These are phyloP conservation scores for Acer saccharum DNA, from an alignment of 345 rosid species.

Conservation along the genomic window DNA sequence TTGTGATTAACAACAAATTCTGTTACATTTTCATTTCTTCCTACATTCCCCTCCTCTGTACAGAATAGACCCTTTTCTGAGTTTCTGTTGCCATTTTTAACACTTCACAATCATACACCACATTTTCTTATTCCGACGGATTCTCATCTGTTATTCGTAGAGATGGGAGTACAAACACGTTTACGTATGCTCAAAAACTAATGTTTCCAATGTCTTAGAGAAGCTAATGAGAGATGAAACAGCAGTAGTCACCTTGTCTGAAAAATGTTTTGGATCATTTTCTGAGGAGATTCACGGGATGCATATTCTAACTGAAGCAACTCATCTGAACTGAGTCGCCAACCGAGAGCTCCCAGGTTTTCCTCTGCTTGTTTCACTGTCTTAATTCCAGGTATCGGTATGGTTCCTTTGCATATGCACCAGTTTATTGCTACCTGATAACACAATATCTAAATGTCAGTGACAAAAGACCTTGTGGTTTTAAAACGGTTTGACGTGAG, in stretches of 20 bases:
- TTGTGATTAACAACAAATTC: too few relatives aligned
- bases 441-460: background rate
- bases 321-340: conserved; percentile 69
- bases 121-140: background rate
- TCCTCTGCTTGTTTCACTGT: conserved; percentile 71
- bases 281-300: conserved; percentile 61
- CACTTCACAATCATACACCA: background rate
- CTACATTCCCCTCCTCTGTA: too few relatives aligned
- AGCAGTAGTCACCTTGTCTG: conserved; percentile 54
- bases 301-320: conserved; percentile 73
- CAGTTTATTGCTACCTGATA: conserved; percentile 85
- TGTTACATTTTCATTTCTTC: too few relatives aligned
- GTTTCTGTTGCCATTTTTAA: too few relatives aligned
- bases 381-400: conserved; percentile 92
- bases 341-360: conserved; percentile 84
- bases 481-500: background rate
- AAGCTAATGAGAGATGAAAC: background rate
- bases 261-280: conserved; percentile 85
- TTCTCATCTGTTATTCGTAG: background rate
- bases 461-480: background rate
- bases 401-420: conserved; percentile 87
- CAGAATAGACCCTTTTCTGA: too few relatives aligned
- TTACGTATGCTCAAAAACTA: background rate
- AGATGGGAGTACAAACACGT: background rate
- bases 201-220: background rate